phyloP scores from a whole-genome alignment of 345 rosid species.

The Citrus reticulata region DNA sequence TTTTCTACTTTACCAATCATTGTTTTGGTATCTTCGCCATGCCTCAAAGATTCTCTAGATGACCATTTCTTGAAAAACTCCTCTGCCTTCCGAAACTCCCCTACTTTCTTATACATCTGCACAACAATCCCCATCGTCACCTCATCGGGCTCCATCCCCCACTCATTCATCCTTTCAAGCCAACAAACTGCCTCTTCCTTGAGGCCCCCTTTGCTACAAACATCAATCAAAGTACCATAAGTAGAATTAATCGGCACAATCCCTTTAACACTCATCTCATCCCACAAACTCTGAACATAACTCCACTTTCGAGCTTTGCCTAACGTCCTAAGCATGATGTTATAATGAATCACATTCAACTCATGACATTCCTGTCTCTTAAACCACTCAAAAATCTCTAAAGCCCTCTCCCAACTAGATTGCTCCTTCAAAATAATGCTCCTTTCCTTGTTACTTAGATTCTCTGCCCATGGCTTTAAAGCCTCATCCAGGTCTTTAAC shows the following conservation, averaged over 20 bases:
- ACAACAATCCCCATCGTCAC: slow-evolving; percentile 74
- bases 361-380: slow-evolving; percentile 64
- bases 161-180: slow-evolving; percentile 72
- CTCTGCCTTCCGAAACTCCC: slow-evolving; percentile 74
- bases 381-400: slow-evolving; percentile 88
- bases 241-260: slow-evolving; percentile 70
- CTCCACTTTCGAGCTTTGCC: slow-evolving; percentile 74
- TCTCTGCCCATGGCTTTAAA: slow-evolving; percentile 75
- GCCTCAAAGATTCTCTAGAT: slow-evolving; percentile 31
- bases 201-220: slow-evolving; percentile 77
- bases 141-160: slow-evolving; percentile 76
- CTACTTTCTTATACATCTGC: slow-evolving; percentile 84
- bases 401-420: slow-evolving; percentile 71
- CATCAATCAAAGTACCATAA: slow-evolving; percentile 86
- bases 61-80: slow-evolving; percentile 81
- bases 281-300: slow-evolving; percentile 53
- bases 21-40: slow-evolving; percentile 10
- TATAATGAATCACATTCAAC: slow-evolving; percentile 83
- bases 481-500: slow-evolving; percentile 63
- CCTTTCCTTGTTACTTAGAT: slow-evolving; percentile 67
- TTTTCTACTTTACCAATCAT: slow-evolving; percentile 13
- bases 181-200: slow-evolving; percentile 58
- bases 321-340: slow-evolving; percentile 67
- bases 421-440: slow-evolving; percentile 90
- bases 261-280: slow-evolving; percentile 52